phyloP scores from a whole-genome alignment of 306 rosid species.

The Cicer cuneatum region DNA sequence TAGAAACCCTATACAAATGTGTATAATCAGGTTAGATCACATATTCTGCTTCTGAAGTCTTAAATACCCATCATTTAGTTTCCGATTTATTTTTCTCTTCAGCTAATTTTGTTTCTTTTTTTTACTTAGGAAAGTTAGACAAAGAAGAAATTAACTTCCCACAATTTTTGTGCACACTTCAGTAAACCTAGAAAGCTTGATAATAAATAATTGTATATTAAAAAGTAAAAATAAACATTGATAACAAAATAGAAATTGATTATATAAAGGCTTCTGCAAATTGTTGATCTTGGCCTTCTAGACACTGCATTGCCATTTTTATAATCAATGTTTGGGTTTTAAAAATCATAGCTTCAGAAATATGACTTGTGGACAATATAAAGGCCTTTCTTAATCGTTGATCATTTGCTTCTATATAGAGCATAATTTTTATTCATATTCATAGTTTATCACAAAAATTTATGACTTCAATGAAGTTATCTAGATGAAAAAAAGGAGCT shows the following conservation, averaged over 20 bases:
- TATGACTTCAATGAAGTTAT: background rate
- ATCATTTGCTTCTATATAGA: background rate
- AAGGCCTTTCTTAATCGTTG: background rate
- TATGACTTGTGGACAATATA: background rate
- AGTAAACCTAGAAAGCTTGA: too few species aligned
- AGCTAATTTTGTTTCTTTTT: background rate
- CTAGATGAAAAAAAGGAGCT: background rate
- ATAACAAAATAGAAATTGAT: too few species aligned
- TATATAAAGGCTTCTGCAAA: too few species aligned
- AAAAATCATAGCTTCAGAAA: background rate
- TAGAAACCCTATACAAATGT: constrained; percentile 6
- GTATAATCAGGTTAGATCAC: constrained; percentile 11
- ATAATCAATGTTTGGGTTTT: background rate
- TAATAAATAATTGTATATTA: too few species aligned
- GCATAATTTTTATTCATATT: background rate
- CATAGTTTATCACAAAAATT: background rate
- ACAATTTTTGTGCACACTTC: too few species aligned
- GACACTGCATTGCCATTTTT: background rate
- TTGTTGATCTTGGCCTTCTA: too few species aligned
- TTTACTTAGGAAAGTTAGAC: background rate
- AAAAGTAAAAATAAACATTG: too few species aligned
- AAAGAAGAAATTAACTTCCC: background rate
- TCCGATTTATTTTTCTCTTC: background rate
- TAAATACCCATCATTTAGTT: background rate
- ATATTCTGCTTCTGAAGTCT: background rate